Evolutionary conservation across 2,329 filamentous ascomycete genomes (phyloP), one percentile per base, ranked within the genome.

Genomic region (Penicillium brasilianum): DNA sequence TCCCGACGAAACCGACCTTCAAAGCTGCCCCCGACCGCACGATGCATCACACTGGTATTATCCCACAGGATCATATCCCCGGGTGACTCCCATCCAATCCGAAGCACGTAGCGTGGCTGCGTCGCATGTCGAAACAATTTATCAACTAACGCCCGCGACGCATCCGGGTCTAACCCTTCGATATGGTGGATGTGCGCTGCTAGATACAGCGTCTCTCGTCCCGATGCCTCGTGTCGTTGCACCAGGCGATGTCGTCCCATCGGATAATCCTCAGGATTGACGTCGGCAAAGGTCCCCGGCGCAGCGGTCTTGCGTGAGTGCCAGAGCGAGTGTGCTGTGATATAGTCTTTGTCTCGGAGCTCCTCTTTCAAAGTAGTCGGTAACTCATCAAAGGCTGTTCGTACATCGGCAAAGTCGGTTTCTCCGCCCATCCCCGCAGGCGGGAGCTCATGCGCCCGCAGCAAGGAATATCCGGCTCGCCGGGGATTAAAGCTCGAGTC

Each of bases 31-130:
- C 76, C 75, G 1, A 77, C 80, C 0, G 83, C 83, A 6, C 84
- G 73, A 71, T 88, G 85, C 77, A 87, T 79, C 16, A 84, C 82
- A 52, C 78, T 81, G 0, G 83, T 82, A 69, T 88, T 88, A 66
- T 88, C 85, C 85, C 86, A 88, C 18, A 85, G 77, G 16, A 87
- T 70, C 58, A 87, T 50, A 67, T 87, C 85, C 0, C 83, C 80
- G 0, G 73, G 67, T 8, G 80, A 69, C 30, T 80, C 64, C 85
- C 84, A 88, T 43, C 76, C 70, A 3, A 86, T 76, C 6, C 74
- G 77, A 8, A 82, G 60, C 0, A 78, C 70, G 65, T 84, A 83
- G 67, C 82, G 81, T 0, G 77, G 70, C 72, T 83, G 80, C 5
- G 79, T 81, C 0, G 77, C 80, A 68, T 85, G 83, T 2, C 68